phyloP scores from a whole-genome alignment of 1,284 basidiomycete genomes.

The Irpex sp. region DNA sequence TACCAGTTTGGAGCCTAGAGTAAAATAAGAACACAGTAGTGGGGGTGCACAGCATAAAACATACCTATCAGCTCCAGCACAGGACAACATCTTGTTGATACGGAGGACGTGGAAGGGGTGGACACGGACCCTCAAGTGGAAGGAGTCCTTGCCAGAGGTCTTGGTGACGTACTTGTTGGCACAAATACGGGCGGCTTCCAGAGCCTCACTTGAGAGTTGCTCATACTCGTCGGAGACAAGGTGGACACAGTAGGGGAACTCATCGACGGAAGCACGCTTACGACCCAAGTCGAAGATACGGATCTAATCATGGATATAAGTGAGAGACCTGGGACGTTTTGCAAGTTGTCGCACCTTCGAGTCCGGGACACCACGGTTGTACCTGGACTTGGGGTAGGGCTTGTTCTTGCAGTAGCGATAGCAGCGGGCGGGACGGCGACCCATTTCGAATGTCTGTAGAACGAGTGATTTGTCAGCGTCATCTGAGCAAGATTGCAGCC shows the following conservation, averaged over 20 bases:
- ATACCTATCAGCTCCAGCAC: slow-evolving; percentile 95
- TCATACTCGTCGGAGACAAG: slow-evolving; percentile 99
- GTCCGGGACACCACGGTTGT: slow-evolving; percentile 98
- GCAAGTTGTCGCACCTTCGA: slow-evolving; percentile 57
- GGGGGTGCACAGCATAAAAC: slow-evolving; percentile 20
- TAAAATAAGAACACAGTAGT: too few relatives aligned
- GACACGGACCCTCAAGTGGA: slow-evolving; percentile 96
- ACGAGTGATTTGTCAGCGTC: slow-evolving; percentile 19
- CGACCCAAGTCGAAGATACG: slow-evolving; percentile 93
- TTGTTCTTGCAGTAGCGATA: slow-evolving; percentile 99
- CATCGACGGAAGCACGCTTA: slow-evolving; percentile 93
- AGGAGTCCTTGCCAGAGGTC: slow-evolving; percentile 97
- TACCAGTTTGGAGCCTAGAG: slow-evolving; percentile 90
- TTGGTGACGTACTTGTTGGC: slow-evolving; percentile 99
- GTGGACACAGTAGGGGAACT: slow-evolving; percentile 96
- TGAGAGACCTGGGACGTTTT: slow-evolving; percentile 1
- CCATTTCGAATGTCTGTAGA: slow-evolving; percentile 50
- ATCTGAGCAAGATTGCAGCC: slow-evolving; percentile 20
- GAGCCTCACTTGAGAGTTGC: slow-evolving; percentile 93
- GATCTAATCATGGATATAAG: slow-evolving; percentile 47
- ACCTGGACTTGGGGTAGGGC: slow-evolving; percentile 91
- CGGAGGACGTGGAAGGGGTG: slow-evolving; percentile 99
- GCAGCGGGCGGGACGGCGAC: slow-evolving; percentile 94
- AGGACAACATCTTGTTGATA: slow-evolving; percentile 99
- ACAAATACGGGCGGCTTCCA: slow-evolving; percentile 98